Base-by-base conservation (phyloP, 441 rosid species). In the Croton laevigatus region DNA sequence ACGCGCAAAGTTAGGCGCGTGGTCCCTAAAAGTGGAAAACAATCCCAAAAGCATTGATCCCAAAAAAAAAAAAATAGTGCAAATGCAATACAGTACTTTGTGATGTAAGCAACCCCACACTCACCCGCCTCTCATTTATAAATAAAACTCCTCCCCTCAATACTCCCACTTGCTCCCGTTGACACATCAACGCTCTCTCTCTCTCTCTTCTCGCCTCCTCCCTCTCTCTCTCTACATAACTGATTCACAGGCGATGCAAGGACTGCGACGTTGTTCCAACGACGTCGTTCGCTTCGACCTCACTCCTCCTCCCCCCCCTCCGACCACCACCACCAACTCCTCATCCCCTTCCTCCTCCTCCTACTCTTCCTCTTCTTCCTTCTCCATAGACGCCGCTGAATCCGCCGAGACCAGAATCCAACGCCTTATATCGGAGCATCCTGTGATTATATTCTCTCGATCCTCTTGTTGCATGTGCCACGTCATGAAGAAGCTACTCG, bases 401-500 rank as follows among this genome's bases (percentile, higher is more conserved):
- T 74, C 98, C 13, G 19, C 93, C 0, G 95, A 91, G 78, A 72
- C 84, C 5, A 78, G 79, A 75, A 89, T 94, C 90, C 90, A 80
- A 42, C 92, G 98, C 42, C 84, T 93, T 13, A 91, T 91, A 54
- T 75, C 91, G 1, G 98, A 93, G 79, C 90, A 93, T 80, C 97
- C 94, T 0, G 98, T 93, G 20, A 85, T 93, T 76, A 91, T 91
- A 66, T 91, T 93, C 83, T 88, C 94, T 75, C 84, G 87, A 60
- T 80, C 94, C 17, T 84, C 96, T 10, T 93, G 98, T 78, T 93
- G 89, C 89, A 93, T 91, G 97, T 89, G 98, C 82, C 97, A 89
- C 73, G 96, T 85, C 74, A 91, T 94, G 97, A 87, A 86, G 78
- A 87, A 86, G 53, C 91, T 91, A 19, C 82, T 91, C 4, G 83